A percentile compares a stretch with the other conserved stretches of the same genome.
These are phyloP conservation scores for Ambispora gerdemannii DNA, from an alignment of 192 early-diverging fungal species.

Conservation along the genomic window DNA sequence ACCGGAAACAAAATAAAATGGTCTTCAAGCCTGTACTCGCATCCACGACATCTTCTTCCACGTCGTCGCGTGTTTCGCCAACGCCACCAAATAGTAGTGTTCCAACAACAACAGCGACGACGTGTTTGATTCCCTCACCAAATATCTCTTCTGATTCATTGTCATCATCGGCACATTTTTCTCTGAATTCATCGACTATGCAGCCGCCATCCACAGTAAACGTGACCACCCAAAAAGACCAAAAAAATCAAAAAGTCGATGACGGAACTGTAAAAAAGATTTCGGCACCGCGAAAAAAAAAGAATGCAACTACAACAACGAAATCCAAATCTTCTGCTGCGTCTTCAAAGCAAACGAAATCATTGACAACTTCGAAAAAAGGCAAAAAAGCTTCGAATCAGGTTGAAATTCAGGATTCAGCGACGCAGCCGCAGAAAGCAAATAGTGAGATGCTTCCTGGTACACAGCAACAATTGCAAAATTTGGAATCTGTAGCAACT, in stretches of 20 bases:
- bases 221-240: constrained; percentile 1
- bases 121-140: neutral
- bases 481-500: neutral
- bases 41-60: neutral
- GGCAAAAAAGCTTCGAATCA: constrained; percentile 1
- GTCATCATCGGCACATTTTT: neutral
- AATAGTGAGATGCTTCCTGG: too few relatives aligned
- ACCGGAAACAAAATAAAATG: neutral
- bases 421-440: too few relatives aligned
- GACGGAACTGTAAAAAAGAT: constrained; percentile 10
- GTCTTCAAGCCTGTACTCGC: neutral
- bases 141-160: neutral
- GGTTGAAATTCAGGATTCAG: too few relatives aligned
- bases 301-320: neutral
- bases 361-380: neutral
- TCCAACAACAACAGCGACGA: neutral
- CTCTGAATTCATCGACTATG: neutral
- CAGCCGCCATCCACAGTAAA: neutral
- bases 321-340: too few relatives aligned
- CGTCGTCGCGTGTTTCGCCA: neutral
- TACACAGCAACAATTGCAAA: too few relatives aligned
- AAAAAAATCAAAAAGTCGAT: constrained; percentile 17
- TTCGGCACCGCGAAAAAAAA: constrained; percentile 7
- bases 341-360: neutral
- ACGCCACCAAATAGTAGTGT: neutral